phyloP scores from a whole-genome alignment of 139 green algal genomes.

The Micromonas pusilla region DNA sequence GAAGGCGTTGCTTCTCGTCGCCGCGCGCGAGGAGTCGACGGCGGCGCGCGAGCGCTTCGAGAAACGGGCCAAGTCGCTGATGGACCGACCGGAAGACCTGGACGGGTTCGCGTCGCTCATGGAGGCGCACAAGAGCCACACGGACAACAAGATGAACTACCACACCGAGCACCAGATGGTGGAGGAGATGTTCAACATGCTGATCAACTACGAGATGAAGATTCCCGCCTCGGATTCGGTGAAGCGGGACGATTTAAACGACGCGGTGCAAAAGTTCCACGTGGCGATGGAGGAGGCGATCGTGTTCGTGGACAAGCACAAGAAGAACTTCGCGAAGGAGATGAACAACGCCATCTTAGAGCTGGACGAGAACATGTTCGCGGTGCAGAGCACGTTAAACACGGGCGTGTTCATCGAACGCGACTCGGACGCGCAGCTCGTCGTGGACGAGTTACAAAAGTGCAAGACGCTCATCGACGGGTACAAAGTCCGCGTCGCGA shows the following conservation, averaged over 20 bases:
- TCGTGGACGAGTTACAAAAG: slow-evolving; percentile 19
- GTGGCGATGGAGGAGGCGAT: slow-evolving; percentile 47
- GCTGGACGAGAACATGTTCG: slow-evolving; percentile 54
- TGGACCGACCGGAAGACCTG: slow-evolving; percentile 18
- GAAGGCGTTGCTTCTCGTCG: slow-evolving; percentile 32
- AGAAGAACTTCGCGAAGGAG: slow-evolving; percentile 46
- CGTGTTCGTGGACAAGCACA: slow-evolving; percentile 67
- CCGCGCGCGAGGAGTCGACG: slow-evolving; percentile 27
- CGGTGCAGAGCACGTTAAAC: slow-evolving; percentile 41
- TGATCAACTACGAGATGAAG: slow-evolving; percentile 40
- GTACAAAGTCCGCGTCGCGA: neutral
- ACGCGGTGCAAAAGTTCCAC: slow-evolving; percentile 45
- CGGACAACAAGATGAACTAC: slow-evolving; percentile 10
- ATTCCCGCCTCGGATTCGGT: slow-evolving; percentile 37
- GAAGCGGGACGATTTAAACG: slow-evolving; percentile 69
- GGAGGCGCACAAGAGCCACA: slow-evolving; percentile 21
- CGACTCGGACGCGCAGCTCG: neutral
- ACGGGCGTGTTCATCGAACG: slow-evolving; percentile 32
- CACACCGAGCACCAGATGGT: slow-evolving; percentile 26
- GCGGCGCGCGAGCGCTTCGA: slow-evolving; percentile 25
- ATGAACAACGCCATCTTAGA: slow-evolving; percentile 45
- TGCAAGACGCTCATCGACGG: slow-evolving; percentile 28
- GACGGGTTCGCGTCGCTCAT: slow-evolving; percentile 30
- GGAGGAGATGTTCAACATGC: slow-evolving; percentile 46
- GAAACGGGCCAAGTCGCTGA: slow-evolving; percentile 16